Evolutionary conservation across 2,329 filamentous ascomycete species (phyloP), one percentile per base, ranked within the genome.

Genomic region (Aureobasidium leucospermi): DNA sequence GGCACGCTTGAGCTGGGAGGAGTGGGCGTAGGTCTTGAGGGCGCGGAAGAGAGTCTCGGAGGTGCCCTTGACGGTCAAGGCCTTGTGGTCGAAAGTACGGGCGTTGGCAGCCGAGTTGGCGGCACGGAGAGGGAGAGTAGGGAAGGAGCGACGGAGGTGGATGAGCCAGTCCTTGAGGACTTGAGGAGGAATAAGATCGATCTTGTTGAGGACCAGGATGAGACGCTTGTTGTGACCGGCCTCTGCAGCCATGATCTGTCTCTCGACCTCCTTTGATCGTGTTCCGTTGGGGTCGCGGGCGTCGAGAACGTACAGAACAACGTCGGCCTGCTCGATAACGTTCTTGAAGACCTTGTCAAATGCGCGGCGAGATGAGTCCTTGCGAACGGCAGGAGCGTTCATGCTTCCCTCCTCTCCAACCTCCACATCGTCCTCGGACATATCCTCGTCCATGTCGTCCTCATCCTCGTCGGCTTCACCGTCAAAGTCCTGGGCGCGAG

Each of bases 301-400:
- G 70, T 96, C 92, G 60, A 96, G 84, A 53, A 96, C 90, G 75
- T 96, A 96, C 56, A 96, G 84, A 38, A 96, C 82, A 31, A 96
- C 91, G 71, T 96, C 92, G 52, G 92, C 89, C 63, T 89, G 84
- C 63, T 95, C 89, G 36, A 96, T 85, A 15, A 96, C 91, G 70
- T 90, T 84, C 79, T 96, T 96, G 81, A 96, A 96, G 67, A 95
- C 85, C 79, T 96, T 96, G 81, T 96, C 91, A 74, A 93, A 96
- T 58, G 90, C 89, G 74, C 86, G 90, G 68, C 91, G 84, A 56
- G 92, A 96, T 48, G 80, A 82, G 63, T 88, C 85, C 68, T 75
- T 75, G 55, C 70, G 69, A 15, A 71, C 66, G 6, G 64, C 64
- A 41, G 68, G 64, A 6, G 65, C 65, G 38, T 66, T 61, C 36